Base-by-base conservation (phyloP, 306 rosid genomes). In the Vachellia collinsii region DNA sequence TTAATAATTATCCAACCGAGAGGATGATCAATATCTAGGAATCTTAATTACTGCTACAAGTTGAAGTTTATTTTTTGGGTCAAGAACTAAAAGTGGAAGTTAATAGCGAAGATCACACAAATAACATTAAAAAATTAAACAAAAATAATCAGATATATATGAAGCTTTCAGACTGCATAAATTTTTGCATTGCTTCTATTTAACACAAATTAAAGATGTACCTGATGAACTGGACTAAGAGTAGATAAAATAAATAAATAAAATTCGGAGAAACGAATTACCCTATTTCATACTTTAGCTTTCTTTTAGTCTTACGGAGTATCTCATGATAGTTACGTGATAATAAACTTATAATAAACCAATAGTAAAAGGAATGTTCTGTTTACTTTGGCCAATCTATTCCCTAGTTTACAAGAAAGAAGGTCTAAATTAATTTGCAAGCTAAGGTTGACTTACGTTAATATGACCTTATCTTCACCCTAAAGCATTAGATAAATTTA, bases 391-490 rank as follows among this genome's bases (percentile, higher is more conserved):
- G n/a, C 62, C 39, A 29, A 64, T 23, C 58, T 63, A 19, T 73
- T 22, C 47, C 12, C 51, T 46, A 46, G 16, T 5, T 44, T 70
- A 70, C 39, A 47, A 70, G 50, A 44, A 70, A 70, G 77, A 71
- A 39, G 37, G 61, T 63, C 62, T 70, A 82, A 39, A 48, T 71
- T 50, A 50, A 43, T 70, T 70, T 70, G 47, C 68, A 47, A 71
- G 29, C 53, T 63, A 51, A 66, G 62, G 79, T 53, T 80, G 84
- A 74, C 79, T 74, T 39, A 5, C 54, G 41, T 7, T 65, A 74
- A 25, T 14, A n/a, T 82, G 44, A 25, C 56, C 62, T 38, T 69
- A 39, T 42, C 78, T 75, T 70, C 44, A 62, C 61, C 41, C 8
- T 20, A 42, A 50, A 77, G 74, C 53, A n/a, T n/a, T n/a, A 43